A percentile compares a stretch with the other conserved stretches of the same genome.
These are phyloP conservation scores for Datura wrightii DNA, from an alignment of 257 asterid species.

Conservation along the genomic window DNA sequence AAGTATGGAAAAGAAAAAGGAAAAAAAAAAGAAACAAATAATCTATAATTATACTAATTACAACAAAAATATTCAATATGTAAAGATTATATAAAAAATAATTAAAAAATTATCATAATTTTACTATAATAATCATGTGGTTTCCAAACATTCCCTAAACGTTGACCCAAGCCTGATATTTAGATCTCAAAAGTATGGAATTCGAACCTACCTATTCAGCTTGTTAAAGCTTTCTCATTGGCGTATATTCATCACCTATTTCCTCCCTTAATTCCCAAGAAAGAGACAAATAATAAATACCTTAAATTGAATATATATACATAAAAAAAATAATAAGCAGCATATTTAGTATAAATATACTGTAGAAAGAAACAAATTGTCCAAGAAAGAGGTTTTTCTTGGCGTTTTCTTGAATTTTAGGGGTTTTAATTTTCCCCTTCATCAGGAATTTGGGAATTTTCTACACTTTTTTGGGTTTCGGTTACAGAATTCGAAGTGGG, in stretches of 20 bases:
- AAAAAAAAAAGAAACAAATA: no score
- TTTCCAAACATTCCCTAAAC: no score
- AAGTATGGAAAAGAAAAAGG: no score
- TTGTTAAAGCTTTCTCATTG: conserved; percentile 30
- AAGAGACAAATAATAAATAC: background rate
- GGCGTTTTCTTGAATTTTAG: background rate
- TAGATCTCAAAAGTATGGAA: background rate
- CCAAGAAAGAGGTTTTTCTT: conserved; percentile 15
- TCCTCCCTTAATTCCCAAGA: conserved; percentile 24
- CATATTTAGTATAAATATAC: background rate
- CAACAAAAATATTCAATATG: no score
- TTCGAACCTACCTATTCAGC: background rate
- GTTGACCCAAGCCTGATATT: conserved; percentile 10
- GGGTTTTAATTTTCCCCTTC: background rate
- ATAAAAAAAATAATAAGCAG: background rate
- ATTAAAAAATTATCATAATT: no score
- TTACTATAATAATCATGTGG: no score
- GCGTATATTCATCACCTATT: conserved; percentile 4
- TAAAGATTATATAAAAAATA: no score
- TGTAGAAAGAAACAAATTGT: background rate
- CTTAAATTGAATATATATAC: background rate
- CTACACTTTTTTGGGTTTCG: background rate
- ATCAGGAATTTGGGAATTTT: background rate
- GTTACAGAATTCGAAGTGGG: conserved; percentile 8
- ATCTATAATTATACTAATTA: no score